Conservation (phyloP, 2,329 filamentous ascomycete genomes). For the Neopestalotiopsis clavispora region DNA sequence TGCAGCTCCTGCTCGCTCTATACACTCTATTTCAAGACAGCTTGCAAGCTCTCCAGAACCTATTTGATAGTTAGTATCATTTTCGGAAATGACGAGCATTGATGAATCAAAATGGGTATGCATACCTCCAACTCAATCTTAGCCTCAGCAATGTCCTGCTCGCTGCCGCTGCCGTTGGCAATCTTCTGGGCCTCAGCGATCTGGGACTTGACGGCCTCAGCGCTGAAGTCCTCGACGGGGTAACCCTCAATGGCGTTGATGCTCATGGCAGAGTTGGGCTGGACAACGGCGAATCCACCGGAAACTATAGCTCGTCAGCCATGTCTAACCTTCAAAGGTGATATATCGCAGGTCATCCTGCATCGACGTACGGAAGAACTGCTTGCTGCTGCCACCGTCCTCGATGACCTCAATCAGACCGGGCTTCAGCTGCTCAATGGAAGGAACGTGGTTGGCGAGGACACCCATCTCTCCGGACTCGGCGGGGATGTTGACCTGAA, state of each 20-base stretch:
- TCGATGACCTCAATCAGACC: conserved; percentile 95
- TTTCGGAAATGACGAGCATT: background rate
- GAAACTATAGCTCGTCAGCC: conserved; percentile 68
- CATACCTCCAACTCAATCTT: conserved; percentile 98
- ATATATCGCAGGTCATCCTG: background rate
- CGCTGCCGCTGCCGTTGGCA: conserved; percentile 85
- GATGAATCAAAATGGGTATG: background rate
- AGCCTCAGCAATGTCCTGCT: conserved; percentile 97
- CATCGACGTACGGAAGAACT: conserved; percentile 88
- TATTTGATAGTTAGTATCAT: conserved; percentile 48
- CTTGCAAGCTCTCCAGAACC: conserved; percentile 85
- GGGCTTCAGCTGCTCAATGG: conserved; percentile 98
- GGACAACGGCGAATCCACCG: conserved; percentile 94
- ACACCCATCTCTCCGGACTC: conserved; percentile 99
- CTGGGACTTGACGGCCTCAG: conserved; percentile 86
- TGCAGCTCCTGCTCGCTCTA: conserved; percentile 43
- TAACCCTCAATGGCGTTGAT: conserved; percentile 98
- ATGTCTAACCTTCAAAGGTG: background rate
- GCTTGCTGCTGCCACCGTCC: conserved; percentile 87
- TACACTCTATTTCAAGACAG: conserved; percentile 75
- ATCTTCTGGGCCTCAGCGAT: conserved; percentile 97
- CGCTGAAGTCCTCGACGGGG: conserved; percentile 93
- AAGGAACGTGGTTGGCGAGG: conserved; percentile 97
- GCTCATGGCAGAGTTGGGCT: conserved; percentile 92
- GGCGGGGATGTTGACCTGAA: conserved; percentile 98